Conservation (phyloP, 2,329 filamentous ascomycete genomes). For the Aspergillus glaucus region DNA sequence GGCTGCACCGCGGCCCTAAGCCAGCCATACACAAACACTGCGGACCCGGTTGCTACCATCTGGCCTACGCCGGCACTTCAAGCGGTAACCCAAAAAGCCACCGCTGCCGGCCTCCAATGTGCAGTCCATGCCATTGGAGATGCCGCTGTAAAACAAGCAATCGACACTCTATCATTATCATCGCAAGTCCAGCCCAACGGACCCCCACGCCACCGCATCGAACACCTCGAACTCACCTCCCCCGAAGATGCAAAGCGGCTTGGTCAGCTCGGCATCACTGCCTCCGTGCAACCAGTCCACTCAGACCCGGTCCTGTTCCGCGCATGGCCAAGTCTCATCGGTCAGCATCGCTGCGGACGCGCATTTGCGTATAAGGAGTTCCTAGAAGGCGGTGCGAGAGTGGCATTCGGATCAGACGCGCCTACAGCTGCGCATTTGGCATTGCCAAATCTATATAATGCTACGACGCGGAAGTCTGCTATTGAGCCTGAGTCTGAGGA, state of each 20-base stretch:
- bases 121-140: conserved; percentile 50
- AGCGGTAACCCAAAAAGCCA: conserved; percentile 40
- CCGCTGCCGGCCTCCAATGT: conserved; percentile 41
- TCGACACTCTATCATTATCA: conserved; percentile 33
- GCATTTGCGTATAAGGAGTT: conserved; percentile 49
- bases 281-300: conserved; percentile 35
- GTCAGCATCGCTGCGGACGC: conserved; percentile 39
- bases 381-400: conserved; percentile 37
- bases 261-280: conserved; percentile 41
- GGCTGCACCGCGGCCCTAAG: conserved; percentile 46
- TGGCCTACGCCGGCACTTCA: conserved; percentile 40
- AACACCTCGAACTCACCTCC: conserved; percentile 46
- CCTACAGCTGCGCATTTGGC: conserved; percentile 44
- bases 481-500: conserved; percentile 32
- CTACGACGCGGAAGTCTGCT: conserved; percentile 43
- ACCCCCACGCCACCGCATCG: conserved; percentile 43
- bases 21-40: conserved; percentile 41
- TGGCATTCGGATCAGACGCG: conserved; percentile 45
- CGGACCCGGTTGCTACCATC: conserved; percentile 39
- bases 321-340: conserved; percentile 44
- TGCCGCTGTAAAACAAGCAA: conserved; percentile 39
- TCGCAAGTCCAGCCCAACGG: conserved; percentile 16
- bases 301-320: conserved; percentile 41
- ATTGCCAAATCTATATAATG: conserved; percentile 44
- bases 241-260: conserved; percentile 44